These are phyloP conservation scores for Epichloe coenophiala DNA, from an alignment of 2,329 filamentous ascomycete species.

Conservation along the genomic window DNA sequence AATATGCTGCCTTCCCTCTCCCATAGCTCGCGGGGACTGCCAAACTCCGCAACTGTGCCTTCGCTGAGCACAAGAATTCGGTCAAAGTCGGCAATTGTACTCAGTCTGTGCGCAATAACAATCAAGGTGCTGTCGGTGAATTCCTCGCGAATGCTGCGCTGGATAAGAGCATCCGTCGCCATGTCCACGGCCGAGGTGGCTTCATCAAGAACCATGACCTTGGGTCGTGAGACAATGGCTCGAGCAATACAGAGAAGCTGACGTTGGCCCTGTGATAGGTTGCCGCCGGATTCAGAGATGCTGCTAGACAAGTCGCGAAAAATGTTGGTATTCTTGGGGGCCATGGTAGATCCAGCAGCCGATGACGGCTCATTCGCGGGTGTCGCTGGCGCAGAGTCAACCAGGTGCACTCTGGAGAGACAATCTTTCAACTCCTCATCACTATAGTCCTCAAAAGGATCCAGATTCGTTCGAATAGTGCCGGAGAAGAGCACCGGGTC, in stretches of 20 bases:
- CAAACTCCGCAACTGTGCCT: slow-evolving; percentile 54
- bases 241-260: slow-evolving; percentile 64
- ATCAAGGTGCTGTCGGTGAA: slow-evolving; percentile 56
- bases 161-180: slow-evolving; percentile 60
- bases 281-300: slow-evolving; percentile 59
- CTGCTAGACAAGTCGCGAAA: slow-evolving; percentile 49
- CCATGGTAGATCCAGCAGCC: slow-evolving; percentile 18
- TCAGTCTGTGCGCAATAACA: slow-evolving; percentile 63
- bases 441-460: slow-evolving; percentile 58
- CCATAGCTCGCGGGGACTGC: slow-evolving; percentile 49
- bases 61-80: slow-evolving; percentile 58
- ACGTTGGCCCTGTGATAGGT: slow-evolving; percentile 63
- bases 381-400: slow-evolving; percentile 27
- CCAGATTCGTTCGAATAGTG: slow-evolving; percentile 62
- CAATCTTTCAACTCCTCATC: slow-evolving; percentile 58
- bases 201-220: slow-evolving; percentile 70
- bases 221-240: slow-evolving; percentile 57
- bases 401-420: slow-evolving; percentile 57
- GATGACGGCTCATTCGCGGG: slow-evolving; percentile 26
- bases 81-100: slow-evolving; percentile 67
- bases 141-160: slow-evolving; percentile 58
- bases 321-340: slow-evolving; percentile 45
- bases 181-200: slow-evolving; percentile 70
- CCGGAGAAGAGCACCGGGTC: slow-evolving; percentile 74
- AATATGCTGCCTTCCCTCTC: slow-evolving; percentile 39